These are phyloP conservation scores for Ustilago xerochloae DNA, from an alignment of 1,284 basidiomycete genomes.

Conservation along the genomic window DNA sequence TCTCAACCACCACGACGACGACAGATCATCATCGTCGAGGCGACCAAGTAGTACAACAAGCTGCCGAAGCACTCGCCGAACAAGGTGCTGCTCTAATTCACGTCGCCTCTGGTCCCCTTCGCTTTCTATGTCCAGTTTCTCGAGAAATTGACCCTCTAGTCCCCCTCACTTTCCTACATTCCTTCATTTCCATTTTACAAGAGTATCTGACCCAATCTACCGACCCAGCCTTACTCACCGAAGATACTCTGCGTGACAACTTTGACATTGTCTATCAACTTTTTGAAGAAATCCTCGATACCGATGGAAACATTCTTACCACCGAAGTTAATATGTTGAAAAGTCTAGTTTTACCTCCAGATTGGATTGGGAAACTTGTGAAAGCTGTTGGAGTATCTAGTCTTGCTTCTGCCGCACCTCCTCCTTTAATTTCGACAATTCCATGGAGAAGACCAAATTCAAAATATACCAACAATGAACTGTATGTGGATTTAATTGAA, in stretches of 20 bases:
- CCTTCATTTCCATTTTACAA: slow-evolving; percentile 76
- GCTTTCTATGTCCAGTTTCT: slow-evolving; percentile 82
- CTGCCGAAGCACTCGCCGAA: slow-evolving; percentile 52
- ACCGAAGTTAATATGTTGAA: slow-evolving; percentile 63
- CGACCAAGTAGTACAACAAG: slow-evolving; percentile 23
- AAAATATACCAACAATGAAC: slow-evolving; percentile 61
- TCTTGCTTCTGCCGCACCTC: slow-evolving; percentile 71
- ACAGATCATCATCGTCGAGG: slow-evolving; percentile 16
- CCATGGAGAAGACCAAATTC: slow-evolving; percentile 63
- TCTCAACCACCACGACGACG: not conserved
- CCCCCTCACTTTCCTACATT: slow-evolving; percentile 86
- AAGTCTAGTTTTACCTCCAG: slow-evolving; percentile 61
- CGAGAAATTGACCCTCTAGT: slow-evolving; percentile 88
- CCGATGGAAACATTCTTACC: slow-evolving; percentile 61
- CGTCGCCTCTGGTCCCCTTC: slow-evolving; percentile 78
- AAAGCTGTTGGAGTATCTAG: slow-evolving; percentile 55
- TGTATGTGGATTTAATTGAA: slow-evolving; percentile 62
- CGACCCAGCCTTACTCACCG: slow-evolving; percentile 50
- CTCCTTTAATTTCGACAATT: slow-evolving; percentile 56
- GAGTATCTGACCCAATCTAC: slow-evolving; percentile 56
- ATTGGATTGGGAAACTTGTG: slow-evolving; percentile 61
- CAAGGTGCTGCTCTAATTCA: slow-evolving; percentile 78
- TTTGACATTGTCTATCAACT: slow-evolving; percentile 66
- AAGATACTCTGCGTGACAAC: slow-evolving; percentile 60
- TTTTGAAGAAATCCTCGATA: slow-evolving; percentile 65